Conservation (phyloP, 345 rosid genomes). For the Aurinia saxatilis region DNA sequence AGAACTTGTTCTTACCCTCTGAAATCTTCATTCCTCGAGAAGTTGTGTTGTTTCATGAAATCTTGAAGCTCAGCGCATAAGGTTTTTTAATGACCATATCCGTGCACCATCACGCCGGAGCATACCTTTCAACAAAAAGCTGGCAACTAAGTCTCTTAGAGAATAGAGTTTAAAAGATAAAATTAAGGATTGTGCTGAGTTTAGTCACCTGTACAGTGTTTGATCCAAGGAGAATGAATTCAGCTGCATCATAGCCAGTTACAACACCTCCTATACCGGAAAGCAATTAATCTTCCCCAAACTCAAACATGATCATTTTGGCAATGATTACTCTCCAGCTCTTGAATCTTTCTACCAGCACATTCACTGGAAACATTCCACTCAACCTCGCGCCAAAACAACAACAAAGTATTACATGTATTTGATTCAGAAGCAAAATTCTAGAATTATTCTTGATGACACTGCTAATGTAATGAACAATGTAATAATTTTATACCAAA, state of each 20-base stretch:
- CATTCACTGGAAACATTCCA: no score
- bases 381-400: no score
- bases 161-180: neutral
- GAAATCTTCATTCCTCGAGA: slow-evolving; percentile 76
- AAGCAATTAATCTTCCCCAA: slow-evolving; percentile 52
- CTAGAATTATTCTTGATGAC: no score
- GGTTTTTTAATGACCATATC: slow-evolving; percentile 83
- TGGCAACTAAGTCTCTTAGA: neutral
- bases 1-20: slow-evolving; percentile 53
- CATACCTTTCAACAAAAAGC: slow-evolving; percentile 54
- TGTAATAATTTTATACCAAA: no score
- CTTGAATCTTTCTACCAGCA: no score
- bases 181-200: neutral
- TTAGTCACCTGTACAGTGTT: slow-evolving; percentile 76
- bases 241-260: slow-evolving; percentile 94
- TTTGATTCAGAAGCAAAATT: no score
- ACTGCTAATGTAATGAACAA: no score
- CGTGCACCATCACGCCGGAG: slow-evolving; percentile 98
- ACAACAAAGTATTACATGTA: no score
- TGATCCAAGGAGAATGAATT: slow-evolving; percentile 90
- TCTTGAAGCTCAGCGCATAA: slow-evolving; percentile 71
- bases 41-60: slow-evolving; percentile 84
- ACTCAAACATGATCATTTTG: slow-evolving; percentile 80
- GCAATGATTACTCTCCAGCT: no score
- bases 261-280: slow-evolving; percentile 97